Base-by-base conservation (phyloP, 75 land plant genomes). In the Larix kaempferi region DNA sequence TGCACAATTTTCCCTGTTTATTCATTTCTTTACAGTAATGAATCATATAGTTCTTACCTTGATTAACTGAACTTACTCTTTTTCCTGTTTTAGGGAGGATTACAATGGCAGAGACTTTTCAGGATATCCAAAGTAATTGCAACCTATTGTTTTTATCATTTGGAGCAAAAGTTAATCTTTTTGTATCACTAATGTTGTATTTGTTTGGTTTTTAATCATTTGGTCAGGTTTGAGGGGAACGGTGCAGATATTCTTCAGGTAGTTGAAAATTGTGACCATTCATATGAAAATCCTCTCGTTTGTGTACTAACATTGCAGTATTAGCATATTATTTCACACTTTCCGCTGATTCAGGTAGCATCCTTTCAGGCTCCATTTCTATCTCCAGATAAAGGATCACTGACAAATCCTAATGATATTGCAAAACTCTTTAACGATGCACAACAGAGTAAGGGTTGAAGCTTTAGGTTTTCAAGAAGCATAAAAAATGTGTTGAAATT, bases 371-470 rank as follows among this genome's bases (percentile, higher is more conserved):
- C 35, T 25, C 19, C 57, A 73, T 56, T 73, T 25, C 58, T 27
- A 52, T 54, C 57, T 73, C 27, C 57, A 55, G 57, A 78, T 33
- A 49, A 76, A 75, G 81, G 72, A 59, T 64, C 62, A 49, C 73
- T 63, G 54, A 59, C 26, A 67, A 82, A 78, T 57, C 35, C 81
- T 5, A 71, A 49, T 27, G 82, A 85, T 44, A 82, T 85, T 54
- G 76, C 80, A 81, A 77, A 56, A 49, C 87, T 76, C 17, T 85
- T 85, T 57, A 82, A 57, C 41, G 82, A 85, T 76, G 87, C 87
- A 71, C 87, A 85, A 76, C 73, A 79, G 75, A 85, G 87, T 85
- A 76, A 63, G 71, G 54, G 33, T 41, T 41, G 14, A 55, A 27
- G 10, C 75, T 23, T 21, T 63, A 21, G 44, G 22, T 33, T 41